Base-by-base conservation (phyloP, 2,329 filamentous ascomycete genomes). In the Aspergillus quadrilineatus region DNA sequence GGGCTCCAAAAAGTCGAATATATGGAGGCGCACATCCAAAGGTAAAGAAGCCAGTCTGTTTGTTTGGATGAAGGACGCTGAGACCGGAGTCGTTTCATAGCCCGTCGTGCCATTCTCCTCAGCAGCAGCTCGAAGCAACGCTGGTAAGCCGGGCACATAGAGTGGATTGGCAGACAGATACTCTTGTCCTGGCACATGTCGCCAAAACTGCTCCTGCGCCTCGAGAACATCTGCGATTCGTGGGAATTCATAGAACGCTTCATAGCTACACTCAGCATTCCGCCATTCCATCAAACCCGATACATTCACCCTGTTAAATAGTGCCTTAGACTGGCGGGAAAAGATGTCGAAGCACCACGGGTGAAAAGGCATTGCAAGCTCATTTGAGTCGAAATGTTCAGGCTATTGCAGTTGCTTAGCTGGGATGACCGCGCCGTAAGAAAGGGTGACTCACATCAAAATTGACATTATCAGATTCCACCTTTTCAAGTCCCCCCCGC, bases 321-420 rank as follows among this genome's bases (percentile, higher is more conserved):
- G 56, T 15, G n/a, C 14, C 44, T 60, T 58, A 2, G 62, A 60
- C 41, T 58, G 60, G 4, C 59, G 58, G 15, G 46, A 58, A 41
- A 63, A 62, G 15, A 63, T 63, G 51, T 63, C 60, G 28, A 65
- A 64, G 39, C 62, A 63, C 62, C 60, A 63, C 1, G 63, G 60
- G 34, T 64, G 62, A 30, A 65, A 64, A 2, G 60, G 63, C 57
- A 65, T 60, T 1, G 34, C 47, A 7, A 49, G 3, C 3, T n/a
- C 10, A 14, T 34, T 36, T 7, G 45, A 15, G 3, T 30, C 26
- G 6, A 14, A 14, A 14, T 6, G 17, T 14, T 12, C 9, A 12
- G 45, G 17, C 15, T 49, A 3, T 26, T 22, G 14, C 32, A 36
- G 2, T 22, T 22, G 22, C 1, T 22, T 22, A 22, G 22, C 22